Evolutionary conservation across 2,329 filamentous ascomycete genomes (phyloP).

Genomic region (Xylaria sp.): DNA sequence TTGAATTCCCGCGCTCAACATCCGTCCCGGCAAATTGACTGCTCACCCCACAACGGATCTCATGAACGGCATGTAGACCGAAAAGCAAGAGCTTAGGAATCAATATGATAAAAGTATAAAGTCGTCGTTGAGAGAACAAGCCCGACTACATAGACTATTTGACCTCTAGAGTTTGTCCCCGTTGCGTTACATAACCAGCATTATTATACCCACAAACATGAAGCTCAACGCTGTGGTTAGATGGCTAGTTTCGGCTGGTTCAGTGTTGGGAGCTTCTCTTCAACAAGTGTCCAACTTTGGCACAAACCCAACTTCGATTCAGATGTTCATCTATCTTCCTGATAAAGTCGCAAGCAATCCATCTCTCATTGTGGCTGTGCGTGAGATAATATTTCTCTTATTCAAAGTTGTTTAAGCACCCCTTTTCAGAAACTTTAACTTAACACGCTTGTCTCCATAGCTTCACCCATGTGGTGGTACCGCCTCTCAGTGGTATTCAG

Average conservation of each 20-base stretch:
- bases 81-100: neutral
- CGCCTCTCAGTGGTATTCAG: constrained; percentile 31
- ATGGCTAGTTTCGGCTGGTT: constrained; percentile 21
- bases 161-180: neutral
- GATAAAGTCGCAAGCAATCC: constrained; percentile 50
- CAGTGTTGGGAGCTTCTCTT: constrained; percentile 29
- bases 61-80: neutral
- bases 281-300: constrained; percentile 56
- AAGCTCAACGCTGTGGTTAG: constrained; percentile 15
- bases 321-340: constrained; percentile 60
- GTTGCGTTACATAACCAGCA: neutral
- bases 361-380: constrained; percentile 41
- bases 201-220: constrained; percentile 15
- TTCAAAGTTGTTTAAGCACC: no score
- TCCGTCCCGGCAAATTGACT: neutral
- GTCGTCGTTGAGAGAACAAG: neutral
- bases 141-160: neutral
- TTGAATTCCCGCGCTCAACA: neutral
- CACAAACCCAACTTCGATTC: constrained; percentile 55
- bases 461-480: constrained; percentile 36
- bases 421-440: neutral
- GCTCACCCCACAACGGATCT: neutral
- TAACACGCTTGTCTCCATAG: constrained; percentile 5
- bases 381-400: constrained; percentile 7
- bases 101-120: neutral